Conservation (phyloP, 306 rosid genomes). For the Citrullus mucosospermus region DNA sequence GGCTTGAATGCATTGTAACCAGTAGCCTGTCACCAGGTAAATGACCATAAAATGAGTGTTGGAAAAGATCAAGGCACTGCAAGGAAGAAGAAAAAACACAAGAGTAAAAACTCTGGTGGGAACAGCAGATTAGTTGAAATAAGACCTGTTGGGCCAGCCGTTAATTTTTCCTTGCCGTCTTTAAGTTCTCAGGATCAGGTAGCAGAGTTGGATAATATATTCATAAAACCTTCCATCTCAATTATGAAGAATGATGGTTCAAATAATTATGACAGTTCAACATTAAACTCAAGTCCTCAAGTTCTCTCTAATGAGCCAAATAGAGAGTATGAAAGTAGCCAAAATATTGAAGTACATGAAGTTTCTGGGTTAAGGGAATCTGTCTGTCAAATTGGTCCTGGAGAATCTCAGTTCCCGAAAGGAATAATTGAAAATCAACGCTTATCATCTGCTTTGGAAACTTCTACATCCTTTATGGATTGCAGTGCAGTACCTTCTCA, state of each 20-base stretch:
- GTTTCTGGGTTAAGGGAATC: constrained; percentile 23
- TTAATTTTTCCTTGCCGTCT: constrained; percentile 30
- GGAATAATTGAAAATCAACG: constrained; percentile 20
- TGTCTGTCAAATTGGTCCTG: constrained; percentile 17
- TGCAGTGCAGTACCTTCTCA: constrained; percentile 24
- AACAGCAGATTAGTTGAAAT: constrained; percentile 19
- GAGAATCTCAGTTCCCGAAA: constrained; percentile 19
- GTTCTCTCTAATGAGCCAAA: constrained; percentile 23
- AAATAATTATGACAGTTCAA: constrained; percentile 21
- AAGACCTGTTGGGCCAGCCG: constrained; percentile 19
- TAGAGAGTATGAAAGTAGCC: constrained; percentile 17
- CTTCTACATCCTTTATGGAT: constrained; percentile 17
- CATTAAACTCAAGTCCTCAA: constrained; percentile 29
- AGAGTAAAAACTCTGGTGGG: constrained; percentile 25
- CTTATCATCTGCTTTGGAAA: constrained; percentile 23
- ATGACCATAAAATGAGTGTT: constrained; percentile 19
- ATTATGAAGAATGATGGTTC: constrained; percentile 23
- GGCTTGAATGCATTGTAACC: constrained; percentile 39
- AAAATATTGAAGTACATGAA: constrained; percentile 26
- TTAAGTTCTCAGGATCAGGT: constrained; percentile 31
- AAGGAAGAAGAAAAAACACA: constrained; percentile 56
- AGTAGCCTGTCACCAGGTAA: constrained; percentile 52
- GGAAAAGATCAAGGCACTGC: constrained; percentile 44
- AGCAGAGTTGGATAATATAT: constrained; percentile 15
- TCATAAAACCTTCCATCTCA: constrained; percentile 24